phyloP scores from a whole-genome alignment of 352 stramenopile species.

The Pythium angustatum region DNA sequence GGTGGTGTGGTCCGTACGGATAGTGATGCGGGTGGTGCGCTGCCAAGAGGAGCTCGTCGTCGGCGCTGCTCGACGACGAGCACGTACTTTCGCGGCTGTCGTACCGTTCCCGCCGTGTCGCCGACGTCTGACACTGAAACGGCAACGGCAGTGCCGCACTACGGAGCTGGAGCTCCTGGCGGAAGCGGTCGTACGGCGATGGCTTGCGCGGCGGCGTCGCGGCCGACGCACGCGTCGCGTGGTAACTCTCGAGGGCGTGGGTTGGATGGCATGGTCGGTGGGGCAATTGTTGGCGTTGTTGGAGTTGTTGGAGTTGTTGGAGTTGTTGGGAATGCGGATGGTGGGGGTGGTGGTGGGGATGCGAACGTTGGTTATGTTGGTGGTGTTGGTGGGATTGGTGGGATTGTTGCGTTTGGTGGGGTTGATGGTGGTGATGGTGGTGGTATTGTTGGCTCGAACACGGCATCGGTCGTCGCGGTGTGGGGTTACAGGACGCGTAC shows the following conservation, averaged over 20 bases:
- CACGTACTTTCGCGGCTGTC: slow-evolving; percentile 27
- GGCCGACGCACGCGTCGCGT: slow-evolving; percentile 3
- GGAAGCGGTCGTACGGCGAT: slow-evolving; percentile 21
- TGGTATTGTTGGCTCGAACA: neutral
- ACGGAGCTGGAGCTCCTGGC: slow-evolving; percentile 22
- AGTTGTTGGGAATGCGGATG: neutral
- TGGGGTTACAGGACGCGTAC: neutral
- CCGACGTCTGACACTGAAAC: too few relatives aligned
- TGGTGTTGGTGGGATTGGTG: slow-evolving; percentile 3
- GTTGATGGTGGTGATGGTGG: neutral
- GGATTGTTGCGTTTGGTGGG: slow-evolving; percentile 7
- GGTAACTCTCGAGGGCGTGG: slow-evolving; percentile 16
- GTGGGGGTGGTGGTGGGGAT: neutral
- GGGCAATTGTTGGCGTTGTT: slow-evolving; percentile 7
- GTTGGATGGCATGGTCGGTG: slow-evolving; percentile 13
- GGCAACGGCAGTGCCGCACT: slow-evolving; percentile 16
- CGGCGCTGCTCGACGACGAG: slow-evolving; percentile 26
- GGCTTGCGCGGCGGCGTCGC: slow-evolving; percentile 6
- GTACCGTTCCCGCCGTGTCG: slow-evolving; percentile 19
- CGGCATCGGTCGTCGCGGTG: neutral
- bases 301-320: slow-evolving; percentile 1
- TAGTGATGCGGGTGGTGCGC: too few relatives aligned
- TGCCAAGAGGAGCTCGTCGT: slow-evolving; percentile 20
- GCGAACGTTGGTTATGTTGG: slow-evolving; percentile 2
- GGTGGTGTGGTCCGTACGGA: too few relatives aligned